Conservation (phyloP, 2,329 filamentous ascomycete species). For the Hymenoscyphus linearis region DNA sequence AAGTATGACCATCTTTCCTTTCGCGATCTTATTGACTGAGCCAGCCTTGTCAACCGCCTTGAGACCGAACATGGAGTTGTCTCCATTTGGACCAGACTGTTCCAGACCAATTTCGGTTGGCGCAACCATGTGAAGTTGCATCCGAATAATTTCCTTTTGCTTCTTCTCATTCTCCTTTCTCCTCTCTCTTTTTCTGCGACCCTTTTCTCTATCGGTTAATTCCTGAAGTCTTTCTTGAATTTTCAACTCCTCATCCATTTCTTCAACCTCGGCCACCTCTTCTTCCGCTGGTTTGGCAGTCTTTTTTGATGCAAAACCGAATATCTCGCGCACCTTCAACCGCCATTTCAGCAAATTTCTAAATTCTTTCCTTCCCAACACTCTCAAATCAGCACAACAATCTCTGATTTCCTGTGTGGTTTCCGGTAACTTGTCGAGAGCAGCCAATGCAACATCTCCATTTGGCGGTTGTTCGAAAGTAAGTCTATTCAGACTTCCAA, state of each 20-base stretch:
- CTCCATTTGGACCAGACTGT: slow-evolving; percentile 70
- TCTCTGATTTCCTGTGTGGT: slow-evolving; percentile 76
- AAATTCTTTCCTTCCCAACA: slow-evolving; percentile 91
- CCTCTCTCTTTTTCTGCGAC: slow-evolving; percentile 76
- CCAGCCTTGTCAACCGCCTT: slow-evolving; percentile 75
- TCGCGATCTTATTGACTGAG: slow-evolving; percentile 61
- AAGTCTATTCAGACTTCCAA: slow-evolving; percentile 79
- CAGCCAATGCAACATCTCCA: slow-evolving; percentile 79
- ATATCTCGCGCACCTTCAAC: slow-evolving; percentile 80
- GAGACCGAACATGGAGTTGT: slow-evolving; percentile 80
- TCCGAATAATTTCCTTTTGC: slow-evolving; percentile 86
- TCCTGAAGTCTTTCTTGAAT: slow-evolving; percentile 83
- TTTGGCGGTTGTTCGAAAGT: slow-evolving; percentile 76
- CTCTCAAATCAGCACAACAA: slow-evolving; percentile 79
- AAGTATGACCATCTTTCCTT: slow-evolving; percentile 72
- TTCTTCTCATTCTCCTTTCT: slow-evolving; percentile 89
- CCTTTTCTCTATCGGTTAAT: slow-evolving; percentile 71
- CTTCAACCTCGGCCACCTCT: slow-evolving; percentile 76
- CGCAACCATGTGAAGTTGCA: slow-evolving; percentile 96
- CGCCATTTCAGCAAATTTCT: slow-evolving; percentile 86
- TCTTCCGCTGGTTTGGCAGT: slow-evolving; percentile 42
- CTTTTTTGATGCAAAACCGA: slow-evolving; percentile 73
- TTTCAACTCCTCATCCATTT: slow-evolving; percentile 91
- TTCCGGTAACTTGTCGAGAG: slow-evolving; percentile 78
- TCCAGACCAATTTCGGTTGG: slow-evolving; percentile 96